Evolutionary conservation across 345 rosid species (phyloP).

Genomic region (Noccaea caerulescens): DNA sequence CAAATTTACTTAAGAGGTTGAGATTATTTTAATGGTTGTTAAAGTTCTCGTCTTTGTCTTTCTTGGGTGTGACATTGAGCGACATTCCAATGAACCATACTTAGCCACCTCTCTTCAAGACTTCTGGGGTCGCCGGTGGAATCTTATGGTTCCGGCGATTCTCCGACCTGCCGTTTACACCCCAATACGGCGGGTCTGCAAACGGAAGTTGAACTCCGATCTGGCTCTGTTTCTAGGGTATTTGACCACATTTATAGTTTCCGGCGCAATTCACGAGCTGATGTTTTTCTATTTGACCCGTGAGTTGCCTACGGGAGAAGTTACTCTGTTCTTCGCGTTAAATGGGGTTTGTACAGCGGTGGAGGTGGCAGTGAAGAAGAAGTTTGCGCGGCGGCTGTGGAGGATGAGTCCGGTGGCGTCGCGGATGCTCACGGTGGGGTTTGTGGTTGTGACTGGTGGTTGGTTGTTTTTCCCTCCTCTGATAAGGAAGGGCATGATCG

Average conservation of each 20-base stretch:
- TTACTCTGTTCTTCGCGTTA: slow-evolving; percentile 43
- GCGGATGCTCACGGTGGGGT: slow-evolving; percentile 42
- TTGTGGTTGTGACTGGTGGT: slow-evolving; percentile 40
- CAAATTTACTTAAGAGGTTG: slow-evolving; percentile 41
- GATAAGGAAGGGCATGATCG: slow-evolving; percentile 28
- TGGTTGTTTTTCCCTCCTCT: slow-evolving; percentile 54
- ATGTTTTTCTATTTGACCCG: slow-evolving; percentile 36
- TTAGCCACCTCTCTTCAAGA: slow-evolving; percentile 58
- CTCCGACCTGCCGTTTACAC: slow-evolving; percentile 48
- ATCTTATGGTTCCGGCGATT: slow-evolving; percentile 47
- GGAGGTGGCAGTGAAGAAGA: slow-evolving; percentile 37
- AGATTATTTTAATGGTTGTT: slow-evolving; percentile 41
- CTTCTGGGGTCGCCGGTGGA: slow-evolving; percentile 63
- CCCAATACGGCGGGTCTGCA: slow-evolving; percentile 32
- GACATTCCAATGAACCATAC: slow-evolving; percentile 48
- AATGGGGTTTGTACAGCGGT: slow-evolving; percentile 42
- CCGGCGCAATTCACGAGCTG: slow-evolving; percentile 45
- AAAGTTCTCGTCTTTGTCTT: slow-evolving; percentile 25
- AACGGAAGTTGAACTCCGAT: slow-evolving; percentile 14
- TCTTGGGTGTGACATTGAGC: slow-evolving; percentile 40
- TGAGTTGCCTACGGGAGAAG: slow-evolving; percentile 44
- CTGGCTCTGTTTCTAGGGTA: neutral
- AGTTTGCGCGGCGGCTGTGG: slow-evolving; percentile 13
- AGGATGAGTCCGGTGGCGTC: slow-evolving; percentile 30
- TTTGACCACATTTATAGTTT: slow-evolving; percentile 16